A percentile compares a stretch with the other conserved stretches of the same genome.
Conservation (phyloP, 2,329 filamentous ascomycete species). For the Verticillium klebahnii region DNA sequence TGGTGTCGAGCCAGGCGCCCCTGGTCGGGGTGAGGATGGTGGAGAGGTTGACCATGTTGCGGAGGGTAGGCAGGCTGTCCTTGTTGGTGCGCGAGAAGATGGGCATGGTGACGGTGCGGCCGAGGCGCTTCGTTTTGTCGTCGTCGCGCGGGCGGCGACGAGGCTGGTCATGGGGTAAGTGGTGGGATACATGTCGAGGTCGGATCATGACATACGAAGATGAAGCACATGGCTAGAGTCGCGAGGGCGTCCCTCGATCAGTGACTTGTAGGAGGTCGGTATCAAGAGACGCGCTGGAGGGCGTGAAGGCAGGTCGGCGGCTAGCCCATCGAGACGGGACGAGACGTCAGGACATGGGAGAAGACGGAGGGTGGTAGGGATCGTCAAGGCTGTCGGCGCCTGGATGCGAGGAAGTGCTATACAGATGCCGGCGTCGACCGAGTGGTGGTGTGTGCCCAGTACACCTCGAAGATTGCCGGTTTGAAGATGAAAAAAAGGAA, state of each 20-base stretch:
- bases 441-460: background rate
- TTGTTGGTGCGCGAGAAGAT: conserved; percentile 32
- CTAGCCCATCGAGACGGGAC: background rate
- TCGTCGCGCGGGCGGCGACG: conserved; percentile 7
- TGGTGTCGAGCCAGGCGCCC: conserved; percentile 14
- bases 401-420: background rate
- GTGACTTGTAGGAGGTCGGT: background rate
- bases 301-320: background rate
- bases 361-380: background rate
- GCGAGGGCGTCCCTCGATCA: background rate
- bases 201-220: conserved; percentile 15
- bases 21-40: conserved; percentile 23
- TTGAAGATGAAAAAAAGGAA: background rate
- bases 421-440: background rate
- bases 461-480: background rate
- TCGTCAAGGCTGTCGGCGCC: background rate
- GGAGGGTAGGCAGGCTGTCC: conserved; percentile 21
- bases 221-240: background rate
- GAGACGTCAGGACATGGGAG: background rate
- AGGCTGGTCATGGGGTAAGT: conserved; percentile 1
- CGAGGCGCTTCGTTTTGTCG: background rate
- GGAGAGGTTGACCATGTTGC: conserved; percentile 27
- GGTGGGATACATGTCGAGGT: background rate
- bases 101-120: conserved; percentile 31
- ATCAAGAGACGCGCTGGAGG: background rate